phyloP scores from a whole-genome alignment of 192 early-diverging fungal species.

The Coemansia biformis region DNA sequence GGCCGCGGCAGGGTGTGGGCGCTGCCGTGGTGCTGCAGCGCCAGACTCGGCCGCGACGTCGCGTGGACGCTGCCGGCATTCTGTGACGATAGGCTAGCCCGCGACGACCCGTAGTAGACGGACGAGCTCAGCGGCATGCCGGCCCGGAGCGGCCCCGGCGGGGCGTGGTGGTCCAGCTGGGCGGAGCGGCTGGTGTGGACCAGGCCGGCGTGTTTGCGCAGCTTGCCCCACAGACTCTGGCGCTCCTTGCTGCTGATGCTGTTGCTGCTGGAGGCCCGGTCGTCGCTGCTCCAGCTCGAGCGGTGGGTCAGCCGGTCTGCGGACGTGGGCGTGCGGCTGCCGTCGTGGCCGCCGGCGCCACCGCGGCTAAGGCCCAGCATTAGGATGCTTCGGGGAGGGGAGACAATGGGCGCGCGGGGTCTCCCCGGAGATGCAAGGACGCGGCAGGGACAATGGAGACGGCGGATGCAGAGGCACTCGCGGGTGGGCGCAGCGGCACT shows the following conservation, averaged over 20 bases:
- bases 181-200: slow-evolving; percentile 6
- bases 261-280: slow-evolving; percentile 33
- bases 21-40: too few relatives aligned
- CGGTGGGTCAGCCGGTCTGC: slow-evolving; percentile 14
- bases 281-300: slow-evolving; percentile 50
- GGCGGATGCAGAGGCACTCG: too few relatives aligned
- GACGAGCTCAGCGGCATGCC: not conserved
- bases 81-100: too few relatives aligned
- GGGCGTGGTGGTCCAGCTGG: slow-evolving; percentile 4
- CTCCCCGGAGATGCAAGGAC: too few relatives aligned
- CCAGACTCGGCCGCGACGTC: too few relatives aligned
- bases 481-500: too few relatives aligned
- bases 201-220: slow-evolving; percentile 39
- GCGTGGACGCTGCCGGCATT: too few relatives aligned
- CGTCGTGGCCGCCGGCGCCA: not conserved
- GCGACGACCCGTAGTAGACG: not conserved
- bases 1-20: too few relatives aligned
- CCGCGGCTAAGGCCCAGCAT: slow-evolving; percentile 21
- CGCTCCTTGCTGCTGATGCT: slow-evolving; percentile 26
- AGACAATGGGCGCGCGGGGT: too few relatives aligned
- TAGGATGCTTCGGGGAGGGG: too few relatives aligned
- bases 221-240: slow-evolving; percentile 32
- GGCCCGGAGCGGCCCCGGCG: not conserved
- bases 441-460: too few relatives aligned
- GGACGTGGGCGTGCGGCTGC: not conserved